phyloP scores from a whole-genome alignment of 2,329 filamentous ascomycete genomes.

The Alternaria ventricosa region DNA sequence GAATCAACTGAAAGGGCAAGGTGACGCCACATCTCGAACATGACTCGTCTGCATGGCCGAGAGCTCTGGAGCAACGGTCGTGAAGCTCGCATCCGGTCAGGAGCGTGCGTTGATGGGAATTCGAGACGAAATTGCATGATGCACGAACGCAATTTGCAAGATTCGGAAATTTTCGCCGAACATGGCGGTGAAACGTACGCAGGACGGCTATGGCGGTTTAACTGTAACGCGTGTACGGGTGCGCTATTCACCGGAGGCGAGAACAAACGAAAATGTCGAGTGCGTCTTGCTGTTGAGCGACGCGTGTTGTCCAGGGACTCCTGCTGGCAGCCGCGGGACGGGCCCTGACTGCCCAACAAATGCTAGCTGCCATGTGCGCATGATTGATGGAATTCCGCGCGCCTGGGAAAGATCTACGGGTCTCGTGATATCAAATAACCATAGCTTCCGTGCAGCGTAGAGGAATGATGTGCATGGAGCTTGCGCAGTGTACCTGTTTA shows the following conservation, averaged over 20 bases:
- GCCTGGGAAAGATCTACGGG: background rate
- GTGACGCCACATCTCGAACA: background rate
- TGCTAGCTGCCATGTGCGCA: slow-evolving; percentile 4
- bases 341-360: slow-evolving; percentile 12
- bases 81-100: background rate
- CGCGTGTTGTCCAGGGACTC: background rate
- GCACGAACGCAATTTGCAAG: background rate
- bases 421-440: background rate
- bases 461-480: background rate
- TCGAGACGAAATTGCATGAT: background rate
- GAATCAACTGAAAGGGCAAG: background rate
- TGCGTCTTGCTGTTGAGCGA: background rate
- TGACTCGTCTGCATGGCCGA: slow-evolving; percentile 5
- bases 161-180: background rate
- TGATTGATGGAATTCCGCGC: background rate
- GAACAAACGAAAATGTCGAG: background rate
- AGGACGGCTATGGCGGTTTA: background rate
- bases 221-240: background rate
- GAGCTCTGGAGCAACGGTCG: background rate
- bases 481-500: background rate
- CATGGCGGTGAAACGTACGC: background rate
- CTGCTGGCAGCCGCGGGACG: background rate
- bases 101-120: background rate
- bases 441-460: background rate
- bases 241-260: background rate